phyloP scores from a whole-genome alignment of 305 asterid species.

The Caryopteris hybrid region DNA sequence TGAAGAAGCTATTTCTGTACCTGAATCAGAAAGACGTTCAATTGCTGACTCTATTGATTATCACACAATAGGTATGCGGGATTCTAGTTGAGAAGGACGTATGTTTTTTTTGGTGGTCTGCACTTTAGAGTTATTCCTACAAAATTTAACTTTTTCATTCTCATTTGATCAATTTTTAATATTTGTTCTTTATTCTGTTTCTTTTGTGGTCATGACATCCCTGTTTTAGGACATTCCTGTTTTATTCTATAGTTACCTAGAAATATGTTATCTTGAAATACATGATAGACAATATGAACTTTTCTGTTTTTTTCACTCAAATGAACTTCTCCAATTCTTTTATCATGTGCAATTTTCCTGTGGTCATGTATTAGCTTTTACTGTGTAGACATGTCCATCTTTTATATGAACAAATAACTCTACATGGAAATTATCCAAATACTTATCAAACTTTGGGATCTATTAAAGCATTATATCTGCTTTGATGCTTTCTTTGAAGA shows the following conservation, averaged over 20 bases:
- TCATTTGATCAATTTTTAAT: constrained; percentile 7
- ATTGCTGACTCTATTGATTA: constrained; percentile 82
- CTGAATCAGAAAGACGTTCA: constrained; percentile 59
- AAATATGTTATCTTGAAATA: constrained; percentile 3
- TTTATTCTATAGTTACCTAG: constrained; percentile 6
- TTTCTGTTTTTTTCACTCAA: constrained; percentile 2
- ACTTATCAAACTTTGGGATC: neutral
- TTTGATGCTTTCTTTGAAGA: neutral
- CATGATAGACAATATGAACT: neutral
- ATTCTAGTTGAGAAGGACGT: constrained; percentile 6
- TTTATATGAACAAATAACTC: neutral
- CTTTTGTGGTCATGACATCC: neutral
- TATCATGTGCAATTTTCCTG: neutral
- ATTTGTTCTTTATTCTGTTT: neutral
- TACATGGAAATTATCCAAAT: neutral
- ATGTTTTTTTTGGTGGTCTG: neutral
- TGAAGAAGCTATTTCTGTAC: constrained; percentile 93
- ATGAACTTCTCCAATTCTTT: constrained; percentile 5
- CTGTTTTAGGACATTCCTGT: constrained; percentile 1
- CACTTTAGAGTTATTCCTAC: constrained; percentile 10
- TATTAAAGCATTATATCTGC: constrained; percentile 5
- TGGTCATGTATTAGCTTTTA: constrained; percentile 4
- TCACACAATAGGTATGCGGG: constrained; percentile 66
- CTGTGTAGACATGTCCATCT: neutral
- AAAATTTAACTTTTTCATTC: neutral